A percentile compares a stretch with the other conserved stretches of the same genome.
Evolutionary conservation across 768 basidiomycete species (phyloP).

Genomic region (Tylopilus balloui): DNA sequence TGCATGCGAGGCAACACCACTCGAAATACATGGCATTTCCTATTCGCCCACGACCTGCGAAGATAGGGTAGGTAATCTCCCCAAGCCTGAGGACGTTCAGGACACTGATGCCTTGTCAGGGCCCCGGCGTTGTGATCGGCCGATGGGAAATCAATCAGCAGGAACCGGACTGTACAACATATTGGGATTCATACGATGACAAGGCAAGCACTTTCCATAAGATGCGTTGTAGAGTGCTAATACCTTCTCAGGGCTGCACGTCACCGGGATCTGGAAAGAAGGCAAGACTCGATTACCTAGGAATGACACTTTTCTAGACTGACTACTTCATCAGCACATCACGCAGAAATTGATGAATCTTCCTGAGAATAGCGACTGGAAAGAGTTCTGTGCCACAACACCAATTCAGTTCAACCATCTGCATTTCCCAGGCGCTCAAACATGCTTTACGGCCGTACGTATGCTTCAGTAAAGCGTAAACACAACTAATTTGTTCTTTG

Average conservation of each 20-base stretch:
- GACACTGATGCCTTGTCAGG: not conserved
- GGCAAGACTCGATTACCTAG: slow-evolving; percentile 3
- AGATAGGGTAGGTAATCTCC: slow-evolving; percentile 12
- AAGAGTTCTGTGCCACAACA: slow-evolving; percentile 33
- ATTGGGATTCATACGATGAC: slow-evolving; percentile 24
- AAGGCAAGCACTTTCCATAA: slow-evolving; percentile 13
- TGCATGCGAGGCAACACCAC: slow-evolving; percentile 20
- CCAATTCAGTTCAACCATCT: slow-evolving; percentile 22
- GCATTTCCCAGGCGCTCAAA: slow-evolving; percentile 20
- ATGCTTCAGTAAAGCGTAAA: not conserved
- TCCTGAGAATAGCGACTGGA: slow-evolving; percentile 26
- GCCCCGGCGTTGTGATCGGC: slow-evolving; percentile 20
- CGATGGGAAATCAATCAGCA: slow-evolving; percentile 25
- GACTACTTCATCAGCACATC: slow-evolving; percentile 19
- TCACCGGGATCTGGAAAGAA: slow-evolving; percentile 20
- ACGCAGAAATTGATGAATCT: slow-evolving; percentile 27
- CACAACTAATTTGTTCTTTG: not conserved
- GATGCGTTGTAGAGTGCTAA: not conserved
- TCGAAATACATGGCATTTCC: slow-evolving; percentile 21
- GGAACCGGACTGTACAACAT: slow-evolving; percentile 27
- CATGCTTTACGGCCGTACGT: slow-evolving; percentile 17
- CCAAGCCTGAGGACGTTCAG: no score
- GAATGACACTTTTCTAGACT: not conserved
- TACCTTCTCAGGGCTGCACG: slow-evolving; percentile 19
- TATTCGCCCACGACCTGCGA: slow-evolving; percentile 21